Evolutionary conservation across 73 alveolate species (phyloP).

Genomic region (Paramecium octaurelia): DNA sequence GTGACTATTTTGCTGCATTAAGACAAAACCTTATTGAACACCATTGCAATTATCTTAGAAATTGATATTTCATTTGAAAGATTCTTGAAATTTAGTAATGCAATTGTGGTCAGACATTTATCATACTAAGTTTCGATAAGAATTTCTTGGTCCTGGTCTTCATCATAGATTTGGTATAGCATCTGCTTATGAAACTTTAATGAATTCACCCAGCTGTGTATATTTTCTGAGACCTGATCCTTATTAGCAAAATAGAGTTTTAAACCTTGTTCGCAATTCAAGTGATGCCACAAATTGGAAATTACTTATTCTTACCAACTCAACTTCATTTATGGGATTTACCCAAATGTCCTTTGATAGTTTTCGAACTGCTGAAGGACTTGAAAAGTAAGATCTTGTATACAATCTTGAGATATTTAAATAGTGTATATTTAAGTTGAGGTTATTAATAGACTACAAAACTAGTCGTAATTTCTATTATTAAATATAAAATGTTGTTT

Average conservation of each 20-base stretch:
- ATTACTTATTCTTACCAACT: constrained; percentile 20
- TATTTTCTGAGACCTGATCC: background rate
- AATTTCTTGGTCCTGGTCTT: background rate
- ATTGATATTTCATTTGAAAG: constrained; percentile 38
- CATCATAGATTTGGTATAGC: background rate
- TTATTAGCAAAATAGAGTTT: background rate
- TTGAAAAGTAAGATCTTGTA: background rate
- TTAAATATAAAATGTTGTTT: background rate
- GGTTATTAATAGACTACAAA: constrained; percentile 11
- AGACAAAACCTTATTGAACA: background rate
- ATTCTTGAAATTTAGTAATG: background rate
- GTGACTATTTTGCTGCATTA: background rate
- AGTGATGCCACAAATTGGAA: background rate
- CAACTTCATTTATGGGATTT: background rate
- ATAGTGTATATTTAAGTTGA: background rate
- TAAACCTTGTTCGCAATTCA: background rate
- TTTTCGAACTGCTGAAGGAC: background rate
- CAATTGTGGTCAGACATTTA: constrained; percentile 41
- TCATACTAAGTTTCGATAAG: background rate
- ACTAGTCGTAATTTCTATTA: background rate
- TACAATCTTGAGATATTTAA: background rate
- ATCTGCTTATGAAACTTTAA: background rate
- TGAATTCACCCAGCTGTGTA: background rate
- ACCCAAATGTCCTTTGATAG: background rate
- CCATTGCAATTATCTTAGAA: background rate